Evolutionary conservation across 345 rosid genomes (phyloP).

Genomic region (Geranium rotundifolium): DNA sequence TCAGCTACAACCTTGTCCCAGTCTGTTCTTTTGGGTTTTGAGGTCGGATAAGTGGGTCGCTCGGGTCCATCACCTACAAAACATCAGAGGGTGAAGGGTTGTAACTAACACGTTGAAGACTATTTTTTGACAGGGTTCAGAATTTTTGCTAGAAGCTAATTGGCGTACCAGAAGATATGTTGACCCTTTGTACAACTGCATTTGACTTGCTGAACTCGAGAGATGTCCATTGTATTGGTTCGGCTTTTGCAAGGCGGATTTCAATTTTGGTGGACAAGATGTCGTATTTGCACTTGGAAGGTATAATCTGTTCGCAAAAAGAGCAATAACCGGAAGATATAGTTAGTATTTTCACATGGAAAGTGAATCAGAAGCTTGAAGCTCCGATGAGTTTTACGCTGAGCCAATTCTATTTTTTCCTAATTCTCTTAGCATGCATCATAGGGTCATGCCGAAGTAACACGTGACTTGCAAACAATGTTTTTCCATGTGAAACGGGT

Average conservation of each 20-base stretch:
- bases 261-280: conserved; percentile 79
- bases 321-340: conserved; percentile 6
- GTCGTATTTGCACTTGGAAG: conserved; percentile 49
- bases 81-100: conserved; percentile 25
- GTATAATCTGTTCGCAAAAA: conserved; percentile 46
- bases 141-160: too few species aligned
- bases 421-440: too few species aligned
- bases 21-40: conserved; percentile 45
- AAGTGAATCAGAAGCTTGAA: neutral
- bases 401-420: too few species aligned
- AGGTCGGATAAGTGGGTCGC: conserved; percentile 70
- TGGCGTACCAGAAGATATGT: conserved; percentile 28
- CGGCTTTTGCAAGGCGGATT: conserved; percentile 77
- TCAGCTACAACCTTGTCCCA: conserved; percentile 93
- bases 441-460: too few species aligned
- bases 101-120: too few species aligned
- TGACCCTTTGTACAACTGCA: conserved; percentile 27
- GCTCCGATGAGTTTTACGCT: neutral
- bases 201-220: conserved; percentile 55
- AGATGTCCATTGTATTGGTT: conserved; percentile 58
- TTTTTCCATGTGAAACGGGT: neutral
- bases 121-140: too few species aligned
- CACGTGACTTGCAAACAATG: too few species aligned
- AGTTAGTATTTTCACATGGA: too few species aligned
- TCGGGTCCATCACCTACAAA: conserved; percentile 26